Conservation (phyloP, 257 asterid genomes). For the Verbena officinalis region DNA sequence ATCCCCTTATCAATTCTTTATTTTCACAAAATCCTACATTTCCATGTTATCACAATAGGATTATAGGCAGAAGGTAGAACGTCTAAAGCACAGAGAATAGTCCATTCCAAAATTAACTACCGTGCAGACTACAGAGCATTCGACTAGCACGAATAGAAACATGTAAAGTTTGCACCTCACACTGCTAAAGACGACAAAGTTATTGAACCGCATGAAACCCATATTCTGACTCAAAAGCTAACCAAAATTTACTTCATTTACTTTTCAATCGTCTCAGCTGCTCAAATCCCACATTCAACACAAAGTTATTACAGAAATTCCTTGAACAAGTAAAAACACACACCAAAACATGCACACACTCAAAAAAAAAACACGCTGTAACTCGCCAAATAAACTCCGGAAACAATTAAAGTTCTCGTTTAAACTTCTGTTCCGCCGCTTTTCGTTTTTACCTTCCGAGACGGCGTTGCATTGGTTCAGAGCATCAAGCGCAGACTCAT, state of each 20-base stretch:
- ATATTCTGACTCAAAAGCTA: not conserved
- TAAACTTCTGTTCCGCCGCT: not conserved
- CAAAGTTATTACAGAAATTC: no score
- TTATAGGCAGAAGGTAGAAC: not conserved
- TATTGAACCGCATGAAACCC: not conserved
- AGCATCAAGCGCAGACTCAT: constrained; percentile 88
- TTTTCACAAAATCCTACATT: constrained; percentile 3
- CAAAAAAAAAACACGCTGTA: not conserved
- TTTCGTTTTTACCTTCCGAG: constrained; percentile 66
- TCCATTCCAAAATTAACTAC: not conserved
- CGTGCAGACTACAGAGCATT: no score
- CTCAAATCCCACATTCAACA: constrained; percentile 8
- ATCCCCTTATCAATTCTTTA: not conserved
- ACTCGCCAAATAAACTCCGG: not conserved
- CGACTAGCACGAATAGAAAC: not conserved
- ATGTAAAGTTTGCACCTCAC: not conserved
- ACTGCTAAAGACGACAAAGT: not conserved
- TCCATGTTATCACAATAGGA: not conserved
- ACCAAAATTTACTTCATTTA: not conserved
- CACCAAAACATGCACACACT: not conserved
- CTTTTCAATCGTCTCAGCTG: not conserved
- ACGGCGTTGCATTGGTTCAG: constrained; percentile 87
- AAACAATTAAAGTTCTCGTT: not conserved
- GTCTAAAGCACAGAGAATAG: not conserved
- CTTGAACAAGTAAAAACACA: not conserved